These are phyloP conservation scores for Trichosporon sp. DNA, from an alignment of 1,284 basidiomycete genomes.

Conservation along the genomic window DNA sequence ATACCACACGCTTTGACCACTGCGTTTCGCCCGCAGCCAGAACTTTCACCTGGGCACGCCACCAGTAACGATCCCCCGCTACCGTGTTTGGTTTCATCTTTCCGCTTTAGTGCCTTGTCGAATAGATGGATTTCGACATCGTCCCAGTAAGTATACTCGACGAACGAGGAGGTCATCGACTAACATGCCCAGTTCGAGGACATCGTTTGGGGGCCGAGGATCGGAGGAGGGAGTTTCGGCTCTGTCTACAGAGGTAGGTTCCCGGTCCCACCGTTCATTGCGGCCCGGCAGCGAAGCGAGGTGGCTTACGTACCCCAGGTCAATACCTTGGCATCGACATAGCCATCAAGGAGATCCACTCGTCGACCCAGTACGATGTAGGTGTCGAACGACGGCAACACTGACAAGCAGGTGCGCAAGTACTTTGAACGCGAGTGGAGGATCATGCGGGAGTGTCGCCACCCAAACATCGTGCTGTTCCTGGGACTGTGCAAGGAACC, in stretches of 20 bases:
- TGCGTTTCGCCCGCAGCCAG: neutral
- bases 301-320: constrained; percentile 53
- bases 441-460: constrained; percentile 81
- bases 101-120: neutral
- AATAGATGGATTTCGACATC: constrained; percentile 64
- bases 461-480: constrained; percentile 91
- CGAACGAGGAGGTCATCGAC: neutral
- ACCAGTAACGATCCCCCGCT: neutral
- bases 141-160: constrained; percentile 60
- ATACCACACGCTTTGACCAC: neutral
- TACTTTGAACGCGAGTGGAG: constrained; percentile 98
- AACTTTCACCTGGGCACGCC: neutral
- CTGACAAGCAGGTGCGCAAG: constrained; percentile 61
- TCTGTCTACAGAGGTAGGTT: constrained; percentile 77
- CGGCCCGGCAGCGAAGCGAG: neutral
- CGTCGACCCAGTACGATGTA: constrained; percentile 79
- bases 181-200: constrained; percentile 65
- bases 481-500: constrained; percentile 87
- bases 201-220: constrained; percentile 72
- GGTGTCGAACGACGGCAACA: constrained; percentile 9
- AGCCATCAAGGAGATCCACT: constrained; percentile 91
- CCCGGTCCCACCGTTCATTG: neutral
- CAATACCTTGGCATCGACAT: constrained; percentile 91
- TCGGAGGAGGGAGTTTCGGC: constrained; percentile 87
- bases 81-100: neutral